Base-by-base conservation (phyloP, 257 asterid species). In the Striga asiatica region DNA sequence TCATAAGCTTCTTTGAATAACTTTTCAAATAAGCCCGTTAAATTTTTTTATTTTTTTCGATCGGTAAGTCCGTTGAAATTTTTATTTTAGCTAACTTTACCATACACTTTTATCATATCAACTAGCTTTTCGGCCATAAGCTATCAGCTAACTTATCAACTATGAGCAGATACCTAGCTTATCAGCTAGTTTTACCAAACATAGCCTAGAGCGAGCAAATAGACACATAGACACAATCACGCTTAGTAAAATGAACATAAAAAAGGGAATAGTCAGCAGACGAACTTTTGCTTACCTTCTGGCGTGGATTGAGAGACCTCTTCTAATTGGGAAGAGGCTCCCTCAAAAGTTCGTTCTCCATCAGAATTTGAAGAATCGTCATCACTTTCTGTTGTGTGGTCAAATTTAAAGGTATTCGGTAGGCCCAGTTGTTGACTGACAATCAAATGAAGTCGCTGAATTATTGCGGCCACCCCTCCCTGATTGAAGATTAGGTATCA, bases 401-500 rank as follows among this genome's bases (percentile, higher is more conserved):
- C 76, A 46, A 23, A 18, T 21, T 55, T 64, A 14, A 42, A 56
- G 47, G 48, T 67, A 41, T 70, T 50, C 14, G 85, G 70, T 35
- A 83, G 45, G 60, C 89, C 84, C 51, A 83, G 70, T 70, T 87
- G 94, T 48, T 76, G 77, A 24, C 48, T 67, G 23, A 80, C 65
- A 18, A 45, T 55, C n/a, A 68, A 66, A 57, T 71, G 73, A 62
- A 92, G 66, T 43, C 78, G 77, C 74, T 88, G 99, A 62, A 81
- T 43, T 50, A 92, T 76, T 62, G 77, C 89, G 37, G 87, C 87
- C 51, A 76, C 86, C 22, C 84, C 95, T 50, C 99, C 99, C 99
- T 92, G 85, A 43, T 66, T 45, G 45, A 53, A 60, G 56, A 45
- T 25, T 55, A 52, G 43, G 28, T 32, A 48, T 58, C 53, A 58